phyloP scores from a whole-genome alignment of 352 stramenopile species.

The Phytophthora vignae region DNA sequence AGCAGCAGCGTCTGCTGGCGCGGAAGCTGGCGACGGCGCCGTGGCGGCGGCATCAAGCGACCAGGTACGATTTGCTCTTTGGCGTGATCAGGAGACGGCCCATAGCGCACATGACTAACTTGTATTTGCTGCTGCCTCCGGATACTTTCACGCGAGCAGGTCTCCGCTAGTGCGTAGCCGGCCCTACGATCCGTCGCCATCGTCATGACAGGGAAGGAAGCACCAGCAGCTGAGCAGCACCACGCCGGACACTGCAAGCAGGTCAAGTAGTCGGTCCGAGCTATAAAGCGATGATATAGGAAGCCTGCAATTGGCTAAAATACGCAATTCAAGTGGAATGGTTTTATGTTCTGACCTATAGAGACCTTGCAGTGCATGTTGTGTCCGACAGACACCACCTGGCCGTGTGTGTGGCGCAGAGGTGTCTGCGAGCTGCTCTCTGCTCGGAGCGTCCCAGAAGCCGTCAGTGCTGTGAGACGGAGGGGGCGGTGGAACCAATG shows the following conservation, averaged over 20 bases:
- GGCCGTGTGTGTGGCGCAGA: neutral
- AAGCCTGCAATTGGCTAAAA: conserved; percentile 46
- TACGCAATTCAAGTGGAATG: conserved; percentile 43
- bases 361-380: neutral
- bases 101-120: conserved; percentile 14
- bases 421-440: conserved; percentile 1
- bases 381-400: conserved; percentile 3
- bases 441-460: conserved; percentile 15
- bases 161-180: conserved; percentile 37
- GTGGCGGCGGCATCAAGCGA: conserved; percentile 18
- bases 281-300: conserved; percentile 38
- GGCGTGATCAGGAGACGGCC: conserved; percentile 24
- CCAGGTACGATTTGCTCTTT: conserved; percentile 35
- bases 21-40: conserved; percentile 3
- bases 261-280: neutral
- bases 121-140: conserved; percentile 5
- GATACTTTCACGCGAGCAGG: conserved; percentile 29
- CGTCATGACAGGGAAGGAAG: conserved; percentile 12
- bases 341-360: conserved; percentile 25
- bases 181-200: conserved; percentile 20
- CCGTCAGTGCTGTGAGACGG: conserved; percentile 1
- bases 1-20: conserved; percentile 21
- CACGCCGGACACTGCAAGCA: neutral
- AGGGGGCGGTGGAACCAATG: neutral
- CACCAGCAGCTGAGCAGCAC: conserved; percentile 12